These are phyloP conservation scores for Pythium vanterpoolii DNA, from an alignment of 352 stramenopile genomes.

Conservation along the genomic window DNA sequence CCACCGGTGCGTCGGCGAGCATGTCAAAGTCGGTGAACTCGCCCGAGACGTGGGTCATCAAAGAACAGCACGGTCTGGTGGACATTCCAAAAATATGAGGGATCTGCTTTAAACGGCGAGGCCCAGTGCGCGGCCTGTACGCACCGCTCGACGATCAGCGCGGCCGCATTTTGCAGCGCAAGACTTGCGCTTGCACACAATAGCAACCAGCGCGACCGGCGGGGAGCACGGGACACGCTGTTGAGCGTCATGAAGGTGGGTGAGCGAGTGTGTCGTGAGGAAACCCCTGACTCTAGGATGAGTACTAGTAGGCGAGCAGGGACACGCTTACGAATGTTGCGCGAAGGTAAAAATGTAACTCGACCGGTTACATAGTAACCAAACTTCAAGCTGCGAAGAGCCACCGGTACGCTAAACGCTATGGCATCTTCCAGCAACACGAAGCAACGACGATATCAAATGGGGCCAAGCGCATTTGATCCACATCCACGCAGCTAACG, in stretches of 20 bases:
- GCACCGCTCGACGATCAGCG: slow-evolving; percentile 17
- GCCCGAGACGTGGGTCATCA: slow-evolving; percentile 72
- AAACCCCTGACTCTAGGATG: too few species aligned
- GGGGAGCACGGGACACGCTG: background rate
- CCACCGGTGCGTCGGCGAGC: slow-evolving; percentile 33
- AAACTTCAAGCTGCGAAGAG: background rate
- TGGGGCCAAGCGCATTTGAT: too few species aligned
- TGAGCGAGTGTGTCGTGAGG: background rate
- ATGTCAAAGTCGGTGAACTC: slow-evolving; percentile 68
- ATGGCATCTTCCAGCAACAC: too few species aligned
- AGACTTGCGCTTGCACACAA: background rate
- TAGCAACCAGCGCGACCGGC: background rate
- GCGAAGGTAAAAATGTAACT: background rate
- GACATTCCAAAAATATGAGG: background rate
- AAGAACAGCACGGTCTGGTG: slow-evolving; percentile 44
- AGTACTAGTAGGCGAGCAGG: too few species aligned
- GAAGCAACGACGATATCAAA: too few species aligned
- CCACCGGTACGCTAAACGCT: too few species aligned
- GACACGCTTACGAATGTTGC: slow-evolving; percentile 1
- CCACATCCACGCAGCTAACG: too few species aligned
- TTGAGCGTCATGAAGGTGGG: background rate
- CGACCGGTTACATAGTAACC: slow-evolving; percentile 1
- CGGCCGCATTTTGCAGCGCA: background rate
- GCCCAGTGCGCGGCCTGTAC: background rate
- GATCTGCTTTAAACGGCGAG: background rate